Evolutionary conservation across 140 eudicot genomes (phyloP).

Genomic region (Anethum foeniculum): DNA sequence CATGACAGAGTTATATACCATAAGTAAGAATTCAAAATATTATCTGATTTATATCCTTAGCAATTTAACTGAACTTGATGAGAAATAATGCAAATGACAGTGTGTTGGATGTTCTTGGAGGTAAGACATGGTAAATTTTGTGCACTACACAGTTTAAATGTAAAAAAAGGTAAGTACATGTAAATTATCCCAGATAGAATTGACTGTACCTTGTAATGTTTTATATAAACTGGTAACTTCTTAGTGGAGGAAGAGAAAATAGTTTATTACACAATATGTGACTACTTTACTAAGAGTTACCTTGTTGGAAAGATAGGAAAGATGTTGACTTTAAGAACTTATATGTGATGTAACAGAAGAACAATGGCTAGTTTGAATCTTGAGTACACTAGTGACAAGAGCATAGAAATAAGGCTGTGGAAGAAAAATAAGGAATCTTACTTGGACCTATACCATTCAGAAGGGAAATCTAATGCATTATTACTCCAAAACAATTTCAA

Average conservation of each 20-base stretch:
- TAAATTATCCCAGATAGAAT: background rate
- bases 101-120: background rate
- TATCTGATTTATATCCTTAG: background rate
- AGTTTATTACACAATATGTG: background rate
- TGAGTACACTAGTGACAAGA: background rate
- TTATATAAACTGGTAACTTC: background rate
- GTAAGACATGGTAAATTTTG: background rate
- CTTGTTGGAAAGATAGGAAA: background rate
- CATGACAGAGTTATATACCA: constrained; percentile 14
- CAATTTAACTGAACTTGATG: background rate
- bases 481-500: background rate
- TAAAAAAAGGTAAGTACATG: background rate
- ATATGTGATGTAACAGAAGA: background rate
- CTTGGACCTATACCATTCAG: background rate
- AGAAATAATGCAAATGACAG: background rate
- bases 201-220: background rate
- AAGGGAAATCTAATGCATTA: background rate
- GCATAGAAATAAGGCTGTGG: background rate
- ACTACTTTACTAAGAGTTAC: background rate
- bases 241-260: background rate
- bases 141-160: background rate
- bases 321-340: background rate
- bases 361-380: background rate
- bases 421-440: background rate
- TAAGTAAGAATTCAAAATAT: background rate